phyloP scores from a whole-genome alignment of 2,329 filamentous ascomycete genomes.

The Hortaea sp. region DNA sequence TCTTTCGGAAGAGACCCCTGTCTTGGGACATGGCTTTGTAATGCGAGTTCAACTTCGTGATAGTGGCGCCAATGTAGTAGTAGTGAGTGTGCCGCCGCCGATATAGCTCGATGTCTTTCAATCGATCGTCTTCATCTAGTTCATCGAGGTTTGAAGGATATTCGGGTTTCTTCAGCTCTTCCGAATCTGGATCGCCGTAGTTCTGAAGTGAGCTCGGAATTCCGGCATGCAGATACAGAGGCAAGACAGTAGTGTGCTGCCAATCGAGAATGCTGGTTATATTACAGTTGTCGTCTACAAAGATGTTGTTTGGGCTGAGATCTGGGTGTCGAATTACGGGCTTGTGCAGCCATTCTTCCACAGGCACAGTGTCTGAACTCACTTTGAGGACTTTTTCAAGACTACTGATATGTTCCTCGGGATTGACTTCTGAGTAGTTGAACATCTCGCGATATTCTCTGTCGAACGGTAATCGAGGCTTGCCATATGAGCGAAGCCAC shows the following conservation, averaged over 20 bases:
- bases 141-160: constrained; percentile 9
- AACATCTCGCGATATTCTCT: constrained; percentile 22
- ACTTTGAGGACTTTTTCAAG: constrained; percentile 21
- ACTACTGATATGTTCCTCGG: constrained; percentile 14
- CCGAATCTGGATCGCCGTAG: constrained; percentile 23
- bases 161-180: constrained; percentile 10
- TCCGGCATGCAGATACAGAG: constrained; percentile 8
- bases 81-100: constrained; percentile 16
- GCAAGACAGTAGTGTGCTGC: constrained; percentile 8
- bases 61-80: constrained; percentile 15
- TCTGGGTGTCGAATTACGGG: constrained; percentile 27
- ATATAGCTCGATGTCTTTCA: constrained; percentile 10
- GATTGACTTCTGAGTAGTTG: constrained; percentile 10
- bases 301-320: constrained; percentile 26
- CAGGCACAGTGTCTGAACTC: constrained; percentile 11
- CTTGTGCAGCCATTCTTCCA: constrained; percentile 7
- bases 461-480: constrained; percentile 22
- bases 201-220: constrained; percentile 31
- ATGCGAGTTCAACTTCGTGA: constrained; percentile 7
- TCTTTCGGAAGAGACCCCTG: constrained; percentile 9
- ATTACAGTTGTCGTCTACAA: constrained; percentile 22
- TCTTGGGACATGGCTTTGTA: constrained; percentile 12
- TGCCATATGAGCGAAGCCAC: constrained; percentile 20
- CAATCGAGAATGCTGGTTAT: constrained; percentile 20
- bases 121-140: constrained; percentile 9